These are phyloP conservation scores for Calonectria leucothoes DNA, from an alignment of 2,329 filamentous ascomycete species.

Conservation along the genomic window DNA sequence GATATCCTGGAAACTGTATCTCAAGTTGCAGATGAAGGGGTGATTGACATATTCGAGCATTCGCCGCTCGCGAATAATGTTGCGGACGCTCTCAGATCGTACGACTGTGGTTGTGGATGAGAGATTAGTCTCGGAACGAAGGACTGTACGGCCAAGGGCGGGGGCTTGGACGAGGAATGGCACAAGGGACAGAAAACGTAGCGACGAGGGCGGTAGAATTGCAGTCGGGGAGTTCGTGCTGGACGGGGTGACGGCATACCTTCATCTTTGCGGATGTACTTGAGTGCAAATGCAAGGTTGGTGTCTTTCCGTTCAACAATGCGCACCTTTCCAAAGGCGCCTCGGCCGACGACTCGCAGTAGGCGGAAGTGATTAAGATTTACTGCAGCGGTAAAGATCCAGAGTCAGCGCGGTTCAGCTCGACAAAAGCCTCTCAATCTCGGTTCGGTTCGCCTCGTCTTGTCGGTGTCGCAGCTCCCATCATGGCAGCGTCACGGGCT, in stretches of 20 bases:
- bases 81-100: constrained; percentile 95
- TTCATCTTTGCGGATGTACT: constrained; percentile 99
- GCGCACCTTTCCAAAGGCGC: constrained; percentile 97
- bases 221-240: constrained; percentile 7
- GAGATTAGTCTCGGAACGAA: constrained; percentile 34
- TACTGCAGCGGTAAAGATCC: constrained; percentile 63
- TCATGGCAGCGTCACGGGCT: neutral
- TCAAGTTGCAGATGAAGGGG: constrained; percentile 96
- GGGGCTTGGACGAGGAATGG: neutral
- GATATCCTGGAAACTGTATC: constrained; percentile 99
- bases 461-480: neutral
- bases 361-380: constrained; percentile 98
- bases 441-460: neutral
- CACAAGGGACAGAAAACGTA: constrained; percentile 1
- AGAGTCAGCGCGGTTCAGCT: constrained; percentile 18
- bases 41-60: constrained; percentile 99
- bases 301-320: constrained; percentile 99
- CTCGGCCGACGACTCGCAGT: constrained; percentile 94
- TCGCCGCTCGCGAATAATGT: constrained; percentile 95
- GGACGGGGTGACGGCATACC: constrained; percentile 62
- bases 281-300: constrained; percentile 91
- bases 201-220: neutral
- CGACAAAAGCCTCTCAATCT: neutral
- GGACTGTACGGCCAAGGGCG: constrained; percentile 10
- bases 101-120: constrained; percentile 73